phyloP scores from a whole-genome alignment of 208 protist genomes.

The Acanthamoeba triangularis region DNA sequence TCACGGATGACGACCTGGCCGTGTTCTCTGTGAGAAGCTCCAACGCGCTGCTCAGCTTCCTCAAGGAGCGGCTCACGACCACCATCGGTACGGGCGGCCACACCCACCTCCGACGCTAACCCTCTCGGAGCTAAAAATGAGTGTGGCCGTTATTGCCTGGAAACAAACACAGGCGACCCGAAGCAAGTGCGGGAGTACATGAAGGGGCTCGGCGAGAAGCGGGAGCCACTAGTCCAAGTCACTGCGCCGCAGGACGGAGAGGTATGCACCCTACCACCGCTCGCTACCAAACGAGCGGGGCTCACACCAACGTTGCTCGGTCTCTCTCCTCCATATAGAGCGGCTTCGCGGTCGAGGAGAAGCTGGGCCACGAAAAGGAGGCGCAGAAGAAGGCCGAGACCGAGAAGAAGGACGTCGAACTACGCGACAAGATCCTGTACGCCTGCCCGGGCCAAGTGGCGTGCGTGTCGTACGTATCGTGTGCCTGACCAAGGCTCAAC shows the following conservation, averaged over 20 bases:
- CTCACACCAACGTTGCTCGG: no score
- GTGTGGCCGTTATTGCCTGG: no score
- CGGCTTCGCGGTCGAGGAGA: not conserved
- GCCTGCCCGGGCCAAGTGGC: no score
- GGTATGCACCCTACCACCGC: no score
- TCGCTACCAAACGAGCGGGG: no score
- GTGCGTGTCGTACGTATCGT: no score
- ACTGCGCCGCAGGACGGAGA: not conserved
- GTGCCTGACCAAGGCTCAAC: no score
- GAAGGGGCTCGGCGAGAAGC: not conserved
- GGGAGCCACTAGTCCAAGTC: not conserved
- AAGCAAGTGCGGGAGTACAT: slow-evolving; percentile 12
- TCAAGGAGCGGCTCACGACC: slow-evolving; percentile 4
- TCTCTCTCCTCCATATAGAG: no score
- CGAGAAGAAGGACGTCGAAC: slow-evolving; percentile 13
- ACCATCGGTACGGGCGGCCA: slow-evolving; percentile 16
- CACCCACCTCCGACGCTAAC: no score
- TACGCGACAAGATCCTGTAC: not conserved
- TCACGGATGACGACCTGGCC: not conserved
- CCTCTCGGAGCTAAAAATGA: no score
- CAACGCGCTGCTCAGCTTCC: slow-evolving; percentile 7
- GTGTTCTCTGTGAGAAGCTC: slow-evolving; percentile 2
- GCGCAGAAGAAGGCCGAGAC: not conserved
- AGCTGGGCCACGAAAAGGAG: not conserved
- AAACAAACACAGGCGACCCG: not conserved